Evolutionary conservation across 495 filamentous ascomycete species (phyloP), one percentile per base, ranked within the genome.

Genomic region (Staphylotrichum longicolle): DNA sequence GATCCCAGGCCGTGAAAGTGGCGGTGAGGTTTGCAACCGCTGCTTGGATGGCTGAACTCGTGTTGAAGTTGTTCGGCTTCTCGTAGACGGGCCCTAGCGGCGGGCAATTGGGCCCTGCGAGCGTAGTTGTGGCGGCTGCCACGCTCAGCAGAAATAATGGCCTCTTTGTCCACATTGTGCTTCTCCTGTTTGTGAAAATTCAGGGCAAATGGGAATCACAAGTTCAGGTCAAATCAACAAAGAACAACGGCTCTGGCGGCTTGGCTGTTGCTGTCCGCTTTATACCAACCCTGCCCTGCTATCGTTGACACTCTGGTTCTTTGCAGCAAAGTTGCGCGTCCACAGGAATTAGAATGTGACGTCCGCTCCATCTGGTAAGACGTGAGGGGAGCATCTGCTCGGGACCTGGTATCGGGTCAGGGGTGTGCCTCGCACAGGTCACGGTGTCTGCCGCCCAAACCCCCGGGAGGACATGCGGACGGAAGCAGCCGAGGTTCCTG

Each of bases 81-180:
- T 79, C 75, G 61, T 76, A 85, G 27, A 72, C 75, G 2, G 80
- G 75, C 0, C 81, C 81, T 14, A 78, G 74, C 3, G 82, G 73
- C 5, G 80, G 82, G 60, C 81, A 85, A 45, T 74, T 73, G 9
- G 70, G 68, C 12, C 68, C 70, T 34, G 68, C 71, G n/a, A 69
- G 37, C 2, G 51, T 60, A 4, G 54, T 20, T 9, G 55, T 34
- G 41, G 58, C 48, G 10, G 62, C 49, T 10, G 47, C 50, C 34
- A 64, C 45, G 5, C 63, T 40, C 30, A 65, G 52, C 3, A 67
- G 46, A 1, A 42, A 27, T 1, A 27, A 14, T 12, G 46, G 9
- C 6, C 6, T 55, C 54, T 46, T 39, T 51, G 60, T 63, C 15
- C 30, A 34, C 54, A 56, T 56, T 3, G 42, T 41, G 50, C 10